Evolutionary conservation across 108 stramenopile species (phyloP).

Genomic region (Skeletonema potamos): DNA sequence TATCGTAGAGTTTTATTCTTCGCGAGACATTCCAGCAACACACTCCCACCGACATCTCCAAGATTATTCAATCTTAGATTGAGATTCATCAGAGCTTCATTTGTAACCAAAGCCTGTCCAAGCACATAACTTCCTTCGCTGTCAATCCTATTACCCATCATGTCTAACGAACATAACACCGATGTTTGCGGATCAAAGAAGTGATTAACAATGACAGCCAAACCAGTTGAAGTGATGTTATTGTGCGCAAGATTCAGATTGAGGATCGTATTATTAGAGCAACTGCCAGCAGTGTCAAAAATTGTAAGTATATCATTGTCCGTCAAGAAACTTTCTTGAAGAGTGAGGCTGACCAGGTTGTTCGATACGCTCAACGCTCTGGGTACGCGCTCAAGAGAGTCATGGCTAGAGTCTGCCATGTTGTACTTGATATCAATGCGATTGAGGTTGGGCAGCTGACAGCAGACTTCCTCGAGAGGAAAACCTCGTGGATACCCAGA

Average conservation of each 20-base stretch:
- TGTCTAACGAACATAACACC: neutral
- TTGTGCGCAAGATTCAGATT: slow-evolving; percentile 16
- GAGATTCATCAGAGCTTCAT: slow-evolving; percentile 14
- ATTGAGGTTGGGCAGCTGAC: slow-evolving; percentile 1
- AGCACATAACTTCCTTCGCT: slow-evolving; percentile 2
- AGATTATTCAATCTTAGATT: slow-evolving; percentile 7
- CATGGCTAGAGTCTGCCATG: neutral
- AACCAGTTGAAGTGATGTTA: slow-evolving; percentile 1
- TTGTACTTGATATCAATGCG: slow-evolving; percentile 1
- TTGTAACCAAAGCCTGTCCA: neutral
- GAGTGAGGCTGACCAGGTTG: neutral
- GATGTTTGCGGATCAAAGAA: neutral
- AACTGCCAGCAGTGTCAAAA: neutral
- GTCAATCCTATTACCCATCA: slow-evolving; percentile 20
- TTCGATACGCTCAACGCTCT: neutral
- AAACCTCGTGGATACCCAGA: neutral
- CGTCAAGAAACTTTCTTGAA: neutral
- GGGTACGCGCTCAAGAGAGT: neutral
- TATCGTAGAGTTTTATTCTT: slow-evolving; percentile 4
- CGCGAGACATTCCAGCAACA: neutral
- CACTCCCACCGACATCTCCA: slow-evolving; percentile 15
- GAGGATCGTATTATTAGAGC: neutral
- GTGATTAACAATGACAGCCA: neutral
- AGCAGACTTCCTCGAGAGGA: neutral
- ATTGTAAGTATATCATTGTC: neutral